Evolutionary conservation across 2,329 filamentous ascomycete species (phyloP).

Genomic region (Xylariaceae sp.): DNA sequence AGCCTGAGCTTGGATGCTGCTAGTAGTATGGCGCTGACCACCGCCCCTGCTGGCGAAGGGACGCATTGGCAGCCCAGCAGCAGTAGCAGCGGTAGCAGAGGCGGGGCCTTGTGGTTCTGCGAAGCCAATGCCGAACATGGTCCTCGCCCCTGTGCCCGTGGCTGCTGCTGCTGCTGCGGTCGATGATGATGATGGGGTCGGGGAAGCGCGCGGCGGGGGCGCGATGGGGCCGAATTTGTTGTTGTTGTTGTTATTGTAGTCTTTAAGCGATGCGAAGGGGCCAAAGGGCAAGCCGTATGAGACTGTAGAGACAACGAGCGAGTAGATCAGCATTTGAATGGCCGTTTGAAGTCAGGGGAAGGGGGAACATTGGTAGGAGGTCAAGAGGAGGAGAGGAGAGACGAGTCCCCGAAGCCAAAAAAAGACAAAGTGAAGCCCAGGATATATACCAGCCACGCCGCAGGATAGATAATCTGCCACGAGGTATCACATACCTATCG

Average conservation of each 20-base stretch:
- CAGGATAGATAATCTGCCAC: neutral
- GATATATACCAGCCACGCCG: no score
- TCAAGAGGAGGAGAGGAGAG: neutral
- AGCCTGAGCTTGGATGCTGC: no score
- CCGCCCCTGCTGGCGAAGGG: no score
- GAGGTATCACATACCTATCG: conserved; percentile 11
- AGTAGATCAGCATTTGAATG: neutral
- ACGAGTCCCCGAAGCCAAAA: neutral
- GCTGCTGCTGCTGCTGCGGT: neutral
- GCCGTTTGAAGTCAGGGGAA: neutral
- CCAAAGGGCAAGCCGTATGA: neutral
- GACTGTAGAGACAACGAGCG: conserved; percentile 2
- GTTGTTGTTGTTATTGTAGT: no score
- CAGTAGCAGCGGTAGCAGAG: neutral
- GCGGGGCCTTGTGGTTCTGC: neutral
- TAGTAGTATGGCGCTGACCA: no score
- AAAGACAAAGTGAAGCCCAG: neutral
- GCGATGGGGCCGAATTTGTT: conserved; percentile 27
- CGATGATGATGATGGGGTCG: neutral
- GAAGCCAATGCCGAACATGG: neutral
- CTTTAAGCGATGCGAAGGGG: no score
- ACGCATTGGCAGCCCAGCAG: neutral
- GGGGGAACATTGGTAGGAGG: neutral
- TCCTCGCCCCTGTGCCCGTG: neutral
- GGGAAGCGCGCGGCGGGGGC: conserved; percentile 15